Evolutionary conservation across 352 stramenopile species (phyloP), one percentile per base, ranked within the genome.

Genomic region (Globisporangium middletonii): DNA sequence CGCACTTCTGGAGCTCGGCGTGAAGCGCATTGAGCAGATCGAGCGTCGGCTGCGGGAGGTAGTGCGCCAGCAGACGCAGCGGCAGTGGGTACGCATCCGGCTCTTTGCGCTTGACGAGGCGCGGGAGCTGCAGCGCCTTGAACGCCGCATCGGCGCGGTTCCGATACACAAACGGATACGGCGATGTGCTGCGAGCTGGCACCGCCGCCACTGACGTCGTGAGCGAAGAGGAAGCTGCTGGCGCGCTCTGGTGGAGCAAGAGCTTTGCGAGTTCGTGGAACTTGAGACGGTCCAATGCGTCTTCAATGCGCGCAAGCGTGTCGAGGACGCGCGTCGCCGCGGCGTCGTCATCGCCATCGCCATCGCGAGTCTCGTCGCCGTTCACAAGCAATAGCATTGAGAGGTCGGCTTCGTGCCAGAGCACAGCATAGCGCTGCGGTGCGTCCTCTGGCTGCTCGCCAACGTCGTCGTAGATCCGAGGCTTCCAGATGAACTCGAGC

Each of bases 61-160:
- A 88, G 54, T 77, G 67, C 4, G 62, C 57, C 18, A 78, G 61
- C 26, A 88, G 57, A 3, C 73, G 70, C 8, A 54, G 59, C 27
- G 78, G 78, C 19, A 72, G 50, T 5, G 78, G 78, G 38, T 75
- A 82, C 45, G 83, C 42, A 19, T 85, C 74, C 11, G 67, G 55
- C 23, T 85, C 74, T 35, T 77, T 82, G 41, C 60, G 63, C 43
- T 77, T 79, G 38, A 88, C 26, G 30, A 86, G 67, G n/a, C 72
- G 68, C 16, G 76, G 78, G n/a, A 86, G 61, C 8, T 77, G 63
- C 7, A 72, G 73, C 50, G 72, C 67, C 28, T 73, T 69, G 56
- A 86, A 88, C 9, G 72, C 68, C 51, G 72, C 54, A 44, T 85
- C 79, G 18, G 80, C 61, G 41, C 74, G 78, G 50, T 88, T 85